phyloP scores from a whole-genome alignment of 805 yeast species.

The Kodamaea kaohsiungensis region DNA sequence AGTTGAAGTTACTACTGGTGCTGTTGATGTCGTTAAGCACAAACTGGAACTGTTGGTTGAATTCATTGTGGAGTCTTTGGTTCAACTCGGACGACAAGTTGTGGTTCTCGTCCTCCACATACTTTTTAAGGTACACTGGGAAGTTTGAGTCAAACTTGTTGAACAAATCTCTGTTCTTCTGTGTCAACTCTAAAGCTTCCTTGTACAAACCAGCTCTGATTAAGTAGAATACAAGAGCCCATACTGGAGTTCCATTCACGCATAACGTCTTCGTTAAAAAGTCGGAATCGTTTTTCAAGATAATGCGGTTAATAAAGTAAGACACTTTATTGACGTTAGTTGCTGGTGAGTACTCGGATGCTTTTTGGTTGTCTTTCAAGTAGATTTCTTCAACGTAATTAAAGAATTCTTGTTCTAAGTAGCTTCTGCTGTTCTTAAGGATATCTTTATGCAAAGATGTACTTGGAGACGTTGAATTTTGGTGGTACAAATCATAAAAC shows the following conservation, averaged over 20 bases:
- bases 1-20: constrained; percentile 26
- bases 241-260: constrained; percentile 85
- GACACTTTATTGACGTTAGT: constrained; percentile 71
- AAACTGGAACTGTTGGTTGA: constrained; percentile 76
- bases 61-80: constrained; percentile 74
- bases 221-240: constrained; percentile 88
- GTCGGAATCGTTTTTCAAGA: constrained; percentile 31
- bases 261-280: constrained; percentile 28
- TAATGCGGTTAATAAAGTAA: constrained; percentile 49
- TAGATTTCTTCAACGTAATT: constrained; percentile 69
- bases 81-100: constrained; percentile 65
- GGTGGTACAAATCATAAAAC: constrained; percentile 26
- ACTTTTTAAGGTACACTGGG: constrained; percentile 75
- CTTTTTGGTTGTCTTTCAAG: constrained; percentile 50
- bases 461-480: constrained; percentile 19
- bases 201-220: constrained; percentile 78
- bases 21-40: constrained; percentile 41
- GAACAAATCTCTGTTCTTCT: constrained; percentile 66
- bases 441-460: constrained; percentile 43
- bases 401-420: constrained; percentile 76
- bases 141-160: constrained; percentile 84
- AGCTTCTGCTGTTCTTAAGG: constrained; percentile 54
- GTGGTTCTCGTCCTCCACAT: constrained; percentile 50
- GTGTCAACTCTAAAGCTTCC: constrained; percentile 74
- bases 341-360: constrained; percentile 48